These are phyloP conservation scores for Gastrolobium bilobum DNA, from an alignment of 306 rosid genomes.

Conservation along the genomic window DNA sequence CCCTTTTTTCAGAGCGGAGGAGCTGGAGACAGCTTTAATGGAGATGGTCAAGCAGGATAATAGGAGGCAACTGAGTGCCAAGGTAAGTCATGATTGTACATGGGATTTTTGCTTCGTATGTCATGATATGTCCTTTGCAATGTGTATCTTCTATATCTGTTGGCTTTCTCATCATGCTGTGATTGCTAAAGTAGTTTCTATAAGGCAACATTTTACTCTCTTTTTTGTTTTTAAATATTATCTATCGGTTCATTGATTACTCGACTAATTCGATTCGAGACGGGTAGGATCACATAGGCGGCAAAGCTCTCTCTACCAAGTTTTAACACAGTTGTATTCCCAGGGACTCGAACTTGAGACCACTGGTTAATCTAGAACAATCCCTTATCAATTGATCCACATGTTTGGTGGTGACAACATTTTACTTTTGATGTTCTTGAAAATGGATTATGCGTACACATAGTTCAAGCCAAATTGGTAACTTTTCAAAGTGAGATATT, in stretches of 20 bases:
- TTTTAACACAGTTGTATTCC: no score
- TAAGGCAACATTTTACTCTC: neutral
- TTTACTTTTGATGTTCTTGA: neutral
- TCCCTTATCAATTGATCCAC: no score
- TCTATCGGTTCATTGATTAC: no score
- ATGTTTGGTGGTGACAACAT: no score
- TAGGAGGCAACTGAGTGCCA: conserved; percentile 93
- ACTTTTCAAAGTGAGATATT: conserved; percentile 9
- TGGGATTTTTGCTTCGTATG: conserved; percentile 19
- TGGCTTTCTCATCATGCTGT: conserved; percentile 2
- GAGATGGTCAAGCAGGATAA: conserved; percentile 98
- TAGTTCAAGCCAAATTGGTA: neutral
- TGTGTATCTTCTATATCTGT: conserved; percentile 34
- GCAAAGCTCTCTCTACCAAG: no score
- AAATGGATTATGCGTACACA: conserved; percentile 1
- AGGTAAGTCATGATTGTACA: conserved; percentile 61
- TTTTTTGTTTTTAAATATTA: no score
- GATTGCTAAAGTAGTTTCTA: conserved; percentile 7
- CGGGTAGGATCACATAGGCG: no score
- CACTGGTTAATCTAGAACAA: no score
- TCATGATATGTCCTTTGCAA: conserved; percentile 6
- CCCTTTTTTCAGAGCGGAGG: conserved; percentile 82
- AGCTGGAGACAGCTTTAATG: conserved; percentile 97
- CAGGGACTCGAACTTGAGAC: no score
- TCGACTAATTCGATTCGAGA: no score